phyloP scores from a whole-genome alignment of 495 filamentous ascomycete genomes.

The Pyrenula aspistea region DNA sequence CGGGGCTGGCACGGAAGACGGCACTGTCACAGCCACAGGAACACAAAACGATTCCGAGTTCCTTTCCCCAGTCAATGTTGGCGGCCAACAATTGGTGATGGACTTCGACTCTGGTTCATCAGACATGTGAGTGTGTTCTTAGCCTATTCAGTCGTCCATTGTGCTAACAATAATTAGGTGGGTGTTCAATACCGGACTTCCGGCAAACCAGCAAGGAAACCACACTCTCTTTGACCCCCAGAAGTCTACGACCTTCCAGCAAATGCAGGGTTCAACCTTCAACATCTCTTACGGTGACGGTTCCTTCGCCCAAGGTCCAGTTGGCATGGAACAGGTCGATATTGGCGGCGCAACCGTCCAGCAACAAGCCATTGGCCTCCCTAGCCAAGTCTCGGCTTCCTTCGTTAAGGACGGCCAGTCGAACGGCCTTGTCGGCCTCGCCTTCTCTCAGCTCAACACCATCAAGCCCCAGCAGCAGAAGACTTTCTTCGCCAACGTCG shows the following conservation, averaged over 20 bases:
- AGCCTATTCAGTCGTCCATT: not conserved
- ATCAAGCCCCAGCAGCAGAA: slow-evolving; percentile 53
- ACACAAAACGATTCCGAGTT: slow-evolving; percentile 56
- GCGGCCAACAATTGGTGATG: slow-evolving; percentile 60
- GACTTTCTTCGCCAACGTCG: slow-evolving; percentile 76
- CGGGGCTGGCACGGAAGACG: slow-evolving; percentile 22
- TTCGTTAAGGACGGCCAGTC: slow-evolving; percentile 50
- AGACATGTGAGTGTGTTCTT: slow-evolving; percentile 50
- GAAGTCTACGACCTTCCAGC: slow-evolving; percentile 42
- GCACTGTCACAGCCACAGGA: slow-evolving; percentile 48
- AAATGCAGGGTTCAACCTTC: slow-evolving; percentile 38
- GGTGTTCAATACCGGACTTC: slow-evolving; percentile 62
- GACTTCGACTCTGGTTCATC: slow-evolving; percentile 79
- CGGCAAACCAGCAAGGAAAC: slow-evolving; percentile 23
- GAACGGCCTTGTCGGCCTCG: slow-evolving; percentile 70
- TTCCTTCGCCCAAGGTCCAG: slow-evolving; percentile 49
- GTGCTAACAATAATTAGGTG: slow-evolving; percentile 42
- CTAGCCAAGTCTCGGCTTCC: slow-evolving; percentile 45
- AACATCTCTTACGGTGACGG: slow-evolving; percentile 66
- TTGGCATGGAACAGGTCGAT: slow-evolving; percentile 61
- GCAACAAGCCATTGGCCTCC: slow-evolving; percentile 60
- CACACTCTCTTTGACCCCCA: slow-evolving; percentile 53
- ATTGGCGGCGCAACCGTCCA: slow-evolving; percentile 60
- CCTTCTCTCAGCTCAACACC: slow-evolving; percentile 63
- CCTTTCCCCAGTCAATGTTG: slow-evolving; percentile 57